Percentiles rank a stretch among this genome's conserved stretches.
phyloP scores from a whole-genome alignment of 1,284 basidiomycete genomes.

The Sanghuangporus baumii region DNA sequence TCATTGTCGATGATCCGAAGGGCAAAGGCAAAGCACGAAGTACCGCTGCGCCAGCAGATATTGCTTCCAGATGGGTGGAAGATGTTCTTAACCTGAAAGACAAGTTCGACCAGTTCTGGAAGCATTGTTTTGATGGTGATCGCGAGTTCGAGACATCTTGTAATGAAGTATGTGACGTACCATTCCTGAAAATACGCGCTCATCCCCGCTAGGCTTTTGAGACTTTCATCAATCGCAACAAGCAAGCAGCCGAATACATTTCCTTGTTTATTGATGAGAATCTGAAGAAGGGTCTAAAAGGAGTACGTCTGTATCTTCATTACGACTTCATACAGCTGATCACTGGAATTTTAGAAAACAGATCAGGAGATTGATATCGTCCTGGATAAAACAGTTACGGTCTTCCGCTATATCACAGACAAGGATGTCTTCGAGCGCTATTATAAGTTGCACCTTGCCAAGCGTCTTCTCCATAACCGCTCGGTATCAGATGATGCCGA shows the following conservation, averaged over 20 bases:
- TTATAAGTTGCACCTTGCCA: constrained; percentile 95
- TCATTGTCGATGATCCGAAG: constrained; percentile 41
- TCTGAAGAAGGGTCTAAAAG: constrained; percentile 92
- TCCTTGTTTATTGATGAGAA: constrained; percentile 98
- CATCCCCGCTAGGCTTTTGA: constrained; percentile 71
- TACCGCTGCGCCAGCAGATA: constrained; percentile 37
- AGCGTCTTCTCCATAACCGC: constrained; percentile 80
- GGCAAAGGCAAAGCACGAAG: constrained; percentile 56
- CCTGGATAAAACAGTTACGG: constrained; percentile 90
- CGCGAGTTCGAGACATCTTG: constrained; percentile 78
- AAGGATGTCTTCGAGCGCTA: constrained; percentile 99
- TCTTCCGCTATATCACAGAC: constrained; percentile 93
- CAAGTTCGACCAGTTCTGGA: constrained; percentile 79
- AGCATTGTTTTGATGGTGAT: constrained; percentile 67
- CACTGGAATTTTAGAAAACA: constrained; percentile 63
- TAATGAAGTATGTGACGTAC: constrained; percentile 63
- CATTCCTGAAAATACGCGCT: background rate
- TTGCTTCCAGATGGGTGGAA: constrained; percentile 92
- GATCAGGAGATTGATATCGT: constrained; percentile 88
- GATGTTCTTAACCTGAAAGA: constrained; percentile 90
- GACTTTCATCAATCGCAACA: constrained; percentile 87
- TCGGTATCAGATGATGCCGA: constrained; percentile 98
- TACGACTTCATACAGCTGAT: constrained; percentile 2
- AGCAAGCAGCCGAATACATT: constrained; percentile 89
- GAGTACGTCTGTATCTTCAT: constrained; percentile 47